Conservation (phyloP, 2,329 filamentous ascomycete genomes). For the Macrophomina phaseolina region DNA sequence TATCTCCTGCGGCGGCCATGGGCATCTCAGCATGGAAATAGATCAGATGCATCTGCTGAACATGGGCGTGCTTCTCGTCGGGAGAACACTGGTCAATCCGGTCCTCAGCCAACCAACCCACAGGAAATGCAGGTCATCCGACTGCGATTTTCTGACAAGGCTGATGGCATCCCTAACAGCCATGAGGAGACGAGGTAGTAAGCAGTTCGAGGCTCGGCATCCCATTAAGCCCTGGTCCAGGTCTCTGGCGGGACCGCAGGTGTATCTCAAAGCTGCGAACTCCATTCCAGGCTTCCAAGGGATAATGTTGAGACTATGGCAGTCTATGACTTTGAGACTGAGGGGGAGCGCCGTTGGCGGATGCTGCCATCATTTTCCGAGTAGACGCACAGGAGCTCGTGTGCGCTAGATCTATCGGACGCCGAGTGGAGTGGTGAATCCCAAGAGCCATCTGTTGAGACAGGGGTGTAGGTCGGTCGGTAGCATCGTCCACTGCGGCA, state of each 20-base stretch:
- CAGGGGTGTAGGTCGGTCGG: too few species aligned
- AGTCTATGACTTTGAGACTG: constrained; percentile 8
- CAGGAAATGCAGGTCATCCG: constrained; percentile 7
- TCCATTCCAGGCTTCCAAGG: background rate
- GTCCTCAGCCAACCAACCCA: background rate
- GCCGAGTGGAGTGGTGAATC: too few species aligned
- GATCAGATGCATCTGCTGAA: constrained; percentile 7
- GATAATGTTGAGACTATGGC: background rate
- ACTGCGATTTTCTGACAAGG: constrained; percentile 23
- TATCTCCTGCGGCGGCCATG: background rate
- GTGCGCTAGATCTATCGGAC: too few species aligned
- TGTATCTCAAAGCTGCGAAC: constrained; percentile 6
- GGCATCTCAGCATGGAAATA: background rate
- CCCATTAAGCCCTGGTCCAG: background rate
- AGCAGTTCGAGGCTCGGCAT: background rate
- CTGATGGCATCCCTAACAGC: constrained; percentile 31
- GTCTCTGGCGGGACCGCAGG: background rate
- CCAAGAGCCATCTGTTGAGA: too few species aligned
- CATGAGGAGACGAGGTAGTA: background rate
- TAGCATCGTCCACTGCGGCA: too few species aligned
- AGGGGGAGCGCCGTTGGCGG: background rate
- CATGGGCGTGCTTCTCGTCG: background rate
- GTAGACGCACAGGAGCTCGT: too few species aligned
- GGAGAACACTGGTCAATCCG: background rate
- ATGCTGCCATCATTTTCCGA: too few species aligned